Conservation (phyloP, 1,284 basidiomycete genomes). For the Tylopilus orsonianus region DNA sequence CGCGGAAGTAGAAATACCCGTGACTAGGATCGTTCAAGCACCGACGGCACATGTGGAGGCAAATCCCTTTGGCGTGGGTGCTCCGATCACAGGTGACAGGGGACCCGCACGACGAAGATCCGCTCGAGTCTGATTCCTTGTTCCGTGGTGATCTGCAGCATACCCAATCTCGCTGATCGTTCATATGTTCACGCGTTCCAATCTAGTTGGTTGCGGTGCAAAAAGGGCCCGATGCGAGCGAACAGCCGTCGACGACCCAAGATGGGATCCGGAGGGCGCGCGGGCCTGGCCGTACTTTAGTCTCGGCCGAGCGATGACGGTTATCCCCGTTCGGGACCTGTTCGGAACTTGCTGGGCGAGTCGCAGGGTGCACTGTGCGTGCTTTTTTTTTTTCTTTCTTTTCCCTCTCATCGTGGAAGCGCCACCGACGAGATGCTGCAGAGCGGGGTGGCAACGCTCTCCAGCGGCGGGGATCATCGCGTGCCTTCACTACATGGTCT, state of each 20-base stretch:
- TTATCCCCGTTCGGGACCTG: no score
- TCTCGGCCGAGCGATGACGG: no score
- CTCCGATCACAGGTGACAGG: constrained; percentile 12
- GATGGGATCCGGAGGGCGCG: background rate
- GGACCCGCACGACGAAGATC: constrained; percentile 13
- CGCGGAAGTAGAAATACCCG: background rate
- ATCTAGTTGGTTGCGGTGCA: background rate
- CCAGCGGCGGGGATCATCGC: background rate
- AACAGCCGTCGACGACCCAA: no score
- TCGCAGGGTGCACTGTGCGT: no score
- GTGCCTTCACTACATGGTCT: no score
- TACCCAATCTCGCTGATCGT: constrained; percentile 18
- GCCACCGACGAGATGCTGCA: constrained; percentile 6
- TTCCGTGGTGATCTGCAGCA: constrained; percentile 7
- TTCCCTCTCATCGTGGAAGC: constrained; percentile 7
- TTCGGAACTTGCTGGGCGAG: no score
- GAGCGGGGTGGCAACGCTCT: constrained; percentile 9
- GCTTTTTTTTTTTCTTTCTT: background rate
- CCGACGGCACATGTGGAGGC: background rate
- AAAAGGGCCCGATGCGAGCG: no score
- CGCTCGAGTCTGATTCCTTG: background rate
- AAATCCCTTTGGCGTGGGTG: background rate
- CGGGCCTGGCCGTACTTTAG: no score
- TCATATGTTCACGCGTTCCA: background rate
- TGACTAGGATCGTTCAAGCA: background rate